These are phyloP conservation scores for Solanum aculeatissimum DNA, from an alignment of 305 asterid species.

Conservation along the genomic window DNA sequence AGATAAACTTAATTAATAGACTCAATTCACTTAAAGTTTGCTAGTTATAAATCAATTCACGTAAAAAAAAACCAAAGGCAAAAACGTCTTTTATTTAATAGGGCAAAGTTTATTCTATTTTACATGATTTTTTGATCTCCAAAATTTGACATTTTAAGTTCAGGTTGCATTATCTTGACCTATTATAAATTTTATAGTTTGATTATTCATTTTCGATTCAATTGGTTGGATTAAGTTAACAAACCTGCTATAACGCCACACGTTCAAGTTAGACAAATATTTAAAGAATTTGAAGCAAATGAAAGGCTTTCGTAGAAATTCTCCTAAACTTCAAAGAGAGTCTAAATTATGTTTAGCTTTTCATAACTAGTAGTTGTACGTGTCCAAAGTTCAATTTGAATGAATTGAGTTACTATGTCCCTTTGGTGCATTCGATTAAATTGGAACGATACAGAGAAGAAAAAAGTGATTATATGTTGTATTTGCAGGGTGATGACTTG, in stretches of 20 bases:
- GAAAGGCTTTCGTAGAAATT: too few species aligned
- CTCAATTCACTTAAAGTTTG: neutral
- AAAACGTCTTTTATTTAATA: too few species aligned
- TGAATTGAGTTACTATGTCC: neutral
- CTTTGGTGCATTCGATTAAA: too few species aligned
- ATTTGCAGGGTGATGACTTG: slow-evolving; percentile 27
- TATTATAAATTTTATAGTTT: neutral
- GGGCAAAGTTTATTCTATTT: too few species aligned
- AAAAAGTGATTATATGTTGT: neutral
- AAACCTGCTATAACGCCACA: neutral
- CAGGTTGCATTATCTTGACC: neutral
- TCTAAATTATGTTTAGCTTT: too few species aligned
- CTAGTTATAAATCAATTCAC: neutral
- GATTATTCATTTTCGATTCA: neutral
- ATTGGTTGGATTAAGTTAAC: neutral
- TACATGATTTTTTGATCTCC: neutral
- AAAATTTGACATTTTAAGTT: neutral
- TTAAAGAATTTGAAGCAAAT: too few species aligned
- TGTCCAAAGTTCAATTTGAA: neutral
- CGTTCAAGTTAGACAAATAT: too few species aligned
- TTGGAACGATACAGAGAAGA: too few species aligned
- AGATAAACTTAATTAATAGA: neutral
- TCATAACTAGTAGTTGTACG: neutral
- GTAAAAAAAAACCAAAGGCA: neutral
- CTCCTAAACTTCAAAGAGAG: too few species aligned